A percentile compares a stretch with the other conserved stretches of the same genome.
These are phyloP conservation scores for Castanea mollissima DNA, from an alignment of 306 rosid genomes.

Conservation along the genomic window DNA sequence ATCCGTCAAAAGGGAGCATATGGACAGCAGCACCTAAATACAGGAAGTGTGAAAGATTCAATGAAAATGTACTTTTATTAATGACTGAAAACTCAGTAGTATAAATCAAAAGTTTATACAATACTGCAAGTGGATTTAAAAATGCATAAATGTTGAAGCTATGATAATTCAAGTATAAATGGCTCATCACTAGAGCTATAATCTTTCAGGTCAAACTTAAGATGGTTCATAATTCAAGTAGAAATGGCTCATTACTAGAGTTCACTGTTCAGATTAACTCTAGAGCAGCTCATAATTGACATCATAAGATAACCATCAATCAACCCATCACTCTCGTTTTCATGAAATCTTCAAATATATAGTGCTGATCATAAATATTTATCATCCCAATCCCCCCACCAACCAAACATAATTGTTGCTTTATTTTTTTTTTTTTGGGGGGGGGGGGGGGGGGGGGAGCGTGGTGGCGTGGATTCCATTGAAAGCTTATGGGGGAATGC, in stretches of 20 bases:
- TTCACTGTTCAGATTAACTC: too few relatives aligned
- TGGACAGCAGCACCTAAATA: constrained; percentile 75
- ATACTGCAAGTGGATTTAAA: not conserved
- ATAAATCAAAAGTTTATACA: too few relatives aligned
- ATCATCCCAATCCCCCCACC: too few relatives aligned
- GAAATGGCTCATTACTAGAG: too few relatives aligned
- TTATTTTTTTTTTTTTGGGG: too few relatives aligned
- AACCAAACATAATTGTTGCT: too few relatives aligned
- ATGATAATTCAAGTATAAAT: not conserved
- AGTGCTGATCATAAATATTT: not conserved
- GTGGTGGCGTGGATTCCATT: too few relatives aligned
- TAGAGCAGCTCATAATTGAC: too few relatives aligned
- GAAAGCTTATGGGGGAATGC: too few relatives aligned
- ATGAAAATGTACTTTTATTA: not conserved
- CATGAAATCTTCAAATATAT: not conserved
- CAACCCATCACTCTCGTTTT: not conserved
- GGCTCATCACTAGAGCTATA: not conserved
- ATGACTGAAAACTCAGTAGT: not conserved
- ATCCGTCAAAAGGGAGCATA: constrained; percentile 81
- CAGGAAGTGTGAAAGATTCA: not conserved
- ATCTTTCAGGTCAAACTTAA: not conserved
- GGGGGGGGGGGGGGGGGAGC: too few relatives aligned
- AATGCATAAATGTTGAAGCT: not conserved
- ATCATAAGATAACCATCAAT: not conserved
- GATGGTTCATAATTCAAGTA: not conserved